Evolutionary conservation across 106 monocot genomes (phyloP), one percentile per base, ranked within the genome.

Genomic region (Allium sativum): DNA sequence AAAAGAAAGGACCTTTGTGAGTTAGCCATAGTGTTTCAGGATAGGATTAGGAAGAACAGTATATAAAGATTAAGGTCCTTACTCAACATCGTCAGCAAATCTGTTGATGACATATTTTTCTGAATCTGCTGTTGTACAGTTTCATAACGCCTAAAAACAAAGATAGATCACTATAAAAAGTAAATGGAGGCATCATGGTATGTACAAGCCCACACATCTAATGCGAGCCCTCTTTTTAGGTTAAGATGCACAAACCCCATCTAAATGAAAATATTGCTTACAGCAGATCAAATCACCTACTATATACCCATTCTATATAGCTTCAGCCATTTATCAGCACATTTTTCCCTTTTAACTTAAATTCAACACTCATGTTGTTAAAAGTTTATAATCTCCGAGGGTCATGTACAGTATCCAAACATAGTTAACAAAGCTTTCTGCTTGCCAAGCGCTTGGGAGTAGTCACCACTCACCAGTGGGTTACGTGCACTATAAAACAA

Each of bases 61-160:
- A 52, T 31, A 5, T 31, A 0, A 8, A 14, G 62, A 48, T 64
- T 42, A 52, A 63, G 70, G 21, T 67, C 44, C 86, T 96, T 84
- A 91, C 96, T 64, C 22, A 96, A 70, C 73, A 80, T 75, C 44
- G 45, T 59, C 53, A 87, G 21, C 64, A 96, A 76, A 73, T 80
- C 74, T 54, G 75, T 69, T 52, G 90, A 79, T 62, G 84, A 74
- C 51, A 82, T 76, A 65, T 67, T 79, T 74, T 76, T 76, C 51
- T 74, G 77, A 61, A 84, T 72, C 8, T 55, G 50, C 53, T 80
- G 74, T 62, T 67, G 66, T 51, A 87, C 58, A 18, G 73, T 74
- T 66, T 77, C 78, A 72, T 82, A 90, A 19, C 79, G 77, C 73
- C 95, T 95, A 69, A 64, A 64, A 14, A 85, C 8, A 70, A 72